These are phyloP conservation scores for Myrmaecium sp. DNA, from an alignment of 2,329 filamentous ascomycete species.

Conservation along the genomic window DNA sequence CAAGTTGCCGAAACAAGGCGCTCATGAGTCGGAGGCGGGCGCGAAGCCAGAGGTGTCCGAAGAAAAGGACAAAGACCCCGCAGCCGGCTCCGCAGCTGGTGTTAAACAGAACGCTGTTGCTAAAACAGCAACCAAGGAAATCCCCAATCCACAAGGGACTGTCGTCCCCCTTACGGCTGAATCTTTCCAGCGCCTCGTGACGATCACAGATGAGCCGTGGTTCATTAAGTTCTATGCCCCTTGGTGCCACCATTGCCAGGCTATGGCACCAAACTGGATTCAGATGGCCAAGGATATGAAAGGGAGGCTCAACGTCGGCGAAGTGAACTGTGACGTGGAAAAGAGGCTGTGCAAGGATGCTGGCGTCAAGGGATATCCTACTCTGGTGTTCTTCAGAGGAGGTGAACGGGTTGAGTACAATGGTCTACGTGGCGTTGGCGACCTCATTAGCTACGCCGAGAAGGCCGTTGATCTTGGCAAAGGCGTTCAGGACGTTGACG, in stretches of 20 bases:
- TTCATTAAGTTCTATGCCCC: constrained; percentile 98
- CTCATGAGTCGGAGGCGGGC: constrained; percentile 28
- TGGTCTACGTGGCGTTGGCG: constrained; percentile 78
- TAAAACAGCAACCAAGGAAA: constrained; percentile 19
- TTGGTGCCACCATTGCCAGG: constrained; percentile 93
- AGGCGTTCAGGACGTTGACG: constrained; percentile 68
- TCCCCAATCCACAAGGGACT: constrained; percentile 54
- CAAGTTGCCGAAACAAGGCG: constrained; percentile 56
- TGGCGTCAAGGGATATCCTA: constrained; percentile 63
- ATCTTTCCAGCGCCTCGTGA: constrained; percentile 72
- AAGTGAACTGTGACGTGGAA: constrained; percentile 88
- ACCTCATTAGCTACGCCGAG: constrained; percentile 72
- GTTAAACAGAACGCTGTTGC: constrained; percentile 10
- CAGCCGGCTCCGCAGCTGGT: constrained; percentile 14
- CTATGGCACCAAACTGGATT: constrained; percentile 77
- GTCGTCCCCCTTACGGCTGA: constrained; percentile 67
- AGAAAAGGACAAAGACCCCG: constrained; percentile 18
- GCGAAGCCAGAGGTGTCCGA: constrained; percentile 18
- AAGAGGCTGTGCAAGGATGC: constrained; percentile 84
- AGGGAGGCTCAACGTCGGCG: constrained; percentile 75
- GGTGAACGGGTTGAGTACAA: constrained; percentile 86
- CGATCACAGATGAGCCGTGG: constrained; percentile 79
- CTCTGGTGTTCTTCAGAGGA: constrained; percentile 81
- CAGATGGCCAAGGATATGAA: constrained; percentile 86
- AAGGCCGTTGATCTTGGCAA: constrained; percentile 64